Conservation (phyloP, 805 yeast species). For the Nakazawaea siamensis region DNA sequence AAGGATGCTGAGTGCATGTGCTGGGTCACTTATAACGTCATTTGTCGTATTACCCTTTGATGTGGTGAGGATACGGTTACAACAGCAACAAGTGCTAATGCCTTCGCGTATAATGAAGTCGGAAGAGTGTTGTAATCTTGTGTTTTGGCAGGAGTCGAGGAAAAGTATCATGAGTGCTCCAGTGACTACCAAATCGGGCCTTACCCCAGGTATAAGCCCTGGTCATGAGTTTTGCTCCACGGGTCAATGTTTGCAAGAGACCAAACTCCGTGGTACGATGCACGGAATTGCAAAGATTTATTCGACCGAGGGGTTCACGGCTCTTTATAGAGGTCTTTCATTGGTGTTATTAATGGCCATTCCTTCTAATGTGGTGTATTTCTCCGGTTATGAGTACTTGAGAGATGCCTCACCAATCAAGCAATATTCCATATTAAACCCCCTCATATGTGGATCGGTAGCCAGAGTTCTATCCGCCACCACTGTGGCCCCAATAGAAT, state of each 20-base stretch:
- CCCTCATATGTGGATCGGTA: conserved; percentile 75
- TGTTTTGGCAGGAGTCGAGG: conserved; percentile 23
- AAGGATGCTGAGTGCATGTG: conserved; percentile 71
- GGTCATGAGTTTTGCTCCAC: conserved; percentile 29
- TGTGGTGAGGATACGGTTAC: conserved; percentile 68
- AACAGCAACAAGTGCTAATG: conserved; percentile 60
- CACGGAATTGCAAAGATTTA: conserved; percentile 66
- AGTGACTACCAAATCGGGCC: neutral
- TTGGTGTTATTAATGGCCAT: conserved; percentile 80
- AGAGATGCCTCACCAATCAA: conserved; percentile 64
- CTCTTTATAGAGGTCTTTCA: conserved; percentile 87
- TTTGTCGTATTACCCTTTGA: conserved; percentile 74
- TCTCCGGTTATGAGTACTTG: conserved; percentile 85
- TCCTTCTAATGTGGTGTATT: conserved; percentile 90
- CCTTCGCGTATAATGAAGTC: conserved; percentile 23
- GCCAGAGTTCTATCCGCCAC: conserved; percentile 84
- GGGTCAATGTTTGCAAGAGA: conserved; percentile 31
- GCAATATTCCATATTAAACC: conserved; percentile 40
- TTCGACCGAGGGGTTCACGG: conserved; percentile 60
- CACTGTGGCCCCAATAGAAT: conserved; percentile 78
- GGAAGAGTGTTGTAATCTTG: conserved; percentile 27
- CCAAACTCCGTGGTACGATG: conserved; percentile 54
- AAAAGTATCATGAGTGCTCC: neutral
- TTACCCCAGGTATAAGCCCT: conserved; percentile 12
- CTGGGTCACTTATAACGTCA: conserved; percentile 68